A percentile compares a stretch with the other conserved stretches of the same genome.
Conservation (phyloP, 1,284 basidiomycete genomes). For the Heterobasidion occidentale region DNA sequence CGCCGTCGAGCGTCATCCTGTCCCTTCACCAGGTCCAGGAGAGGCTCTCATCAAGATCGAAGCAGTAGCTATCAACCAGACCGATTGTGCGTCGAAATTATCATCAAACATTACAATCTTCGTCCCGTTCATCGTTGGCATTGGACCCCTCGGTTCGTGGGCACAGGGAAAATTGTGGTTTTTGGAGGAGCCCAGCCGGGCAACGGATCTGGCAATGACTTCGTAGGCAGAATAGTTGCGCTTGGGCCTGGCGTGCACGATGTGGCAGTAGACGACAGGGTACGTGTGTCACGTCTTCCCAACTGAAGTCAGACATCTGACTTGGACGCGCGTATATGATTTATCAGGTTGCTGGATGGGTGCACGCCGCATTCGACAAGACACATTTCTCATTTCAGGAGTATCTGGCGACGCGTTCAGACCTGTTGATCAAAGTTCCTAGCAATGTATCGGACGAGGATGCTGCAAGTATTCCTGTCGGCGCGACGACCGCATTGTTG, state of each 20-base stretch:
- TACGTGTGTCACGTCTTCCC: neutral
- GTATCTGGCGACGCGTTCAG: neutral
- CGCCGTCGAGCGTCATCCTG: neutral
- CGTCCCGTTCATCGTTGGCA: neutral
- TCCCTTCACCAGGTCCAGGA: slow-evolving; percentile 16
- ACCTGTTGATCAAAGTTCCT: neutral
- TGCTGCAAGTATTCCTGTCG: neutral
- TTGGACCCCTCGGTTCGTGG: too few species aligned
- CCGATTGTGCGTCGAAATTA: slow-evolving; percentile 15
- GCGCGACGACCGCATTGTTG: neutral
- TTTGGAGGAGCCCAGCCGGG: neutral
- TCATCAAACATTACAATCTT: neutral
- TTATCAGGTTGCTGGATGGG: neutral
- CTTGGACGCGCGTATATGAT: too few species aligned
- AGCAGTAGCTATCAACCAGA: slow-evolving; percentile 23
- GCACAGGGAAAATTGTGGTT: neutral
- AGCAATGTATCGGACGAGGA: neutral
- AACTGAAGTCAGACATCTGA: neutral
- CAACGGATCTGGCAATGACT: neutral
- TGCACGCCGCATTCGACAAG: neutral
- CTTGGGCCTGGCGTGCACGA: neutral
- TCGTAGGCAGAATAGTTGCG: neutral
- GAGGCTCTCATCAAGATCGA: slow-evolving; percentile 23
- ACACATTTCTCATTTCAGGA: neutral
- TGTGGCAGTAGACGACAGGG: neutral